These are phyloP conservation scores for Schizosaccharomyces pombe DNA, from an alignment of 805 yeast species.

Conservation along the genomic window DNA sequence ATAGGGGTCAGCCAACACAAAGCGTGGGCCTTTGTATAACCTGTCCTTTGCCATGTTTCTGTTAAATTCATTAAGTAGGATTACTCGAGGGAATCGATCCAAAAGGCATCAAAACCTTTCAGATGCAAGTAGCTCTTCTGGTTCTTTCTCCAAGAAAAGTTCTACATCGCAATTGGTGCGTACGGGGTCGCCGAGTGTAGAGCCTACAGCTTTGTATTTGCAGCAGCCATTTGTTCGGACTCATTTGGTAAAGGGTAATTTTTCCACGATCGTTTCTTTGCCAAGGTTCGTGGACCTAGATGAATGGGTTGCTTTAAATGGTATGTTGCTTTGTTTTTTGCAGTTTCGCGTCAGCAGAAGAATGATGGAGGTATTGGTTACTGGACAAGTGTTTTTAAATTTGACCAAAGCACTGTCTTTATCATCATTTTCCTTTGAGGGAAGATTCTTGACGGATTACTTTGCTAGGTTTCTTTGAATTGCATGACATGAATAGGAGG, in stretches of 20 bases:
- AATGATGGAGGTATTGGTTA: too few species aligned
- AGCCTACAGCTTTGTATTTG: slow-evolving; percentile 37
- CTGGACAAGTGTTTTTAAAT: too few species aligned
- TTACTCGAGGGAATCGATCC: not conserved
- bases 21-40: not conserved
- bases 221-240: slow-evolving; percentile 87
- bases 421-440: too few species aligned
- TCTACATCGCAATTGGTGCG: not conserved
- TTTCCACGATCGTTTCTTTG: slow-evolving; percentile 78
- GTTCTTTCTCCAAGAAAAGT: not conserved
- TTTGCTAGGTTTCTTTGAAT: too few species aligned
- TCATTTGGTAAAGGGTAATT: slow-evolving; percentile 86
- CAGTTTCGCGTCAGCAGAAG: too few species aligned
- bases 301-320: slow-evolving; percentile 86
- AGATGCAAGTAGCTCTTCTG: not conserved
- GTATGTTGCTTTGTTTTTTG: too few species aligned
- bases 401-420: not conserved
- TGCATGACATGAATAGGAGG: too few species aligned
- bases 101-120: not conserved
- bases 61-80: not conserved
- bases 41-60: not conserved
- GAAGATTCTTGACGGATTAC: too few species aligned
- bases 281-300: slow-evolving; percentile 87
- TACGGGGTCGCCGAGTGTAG: slow-evolving; percentile 3
- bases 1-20: too few species aligned